Evolutionary conservation across 2,329 filamentous ascomycete genomes (phyloP).

Genomic region (Pseudocercospora crystallina): DNA sequence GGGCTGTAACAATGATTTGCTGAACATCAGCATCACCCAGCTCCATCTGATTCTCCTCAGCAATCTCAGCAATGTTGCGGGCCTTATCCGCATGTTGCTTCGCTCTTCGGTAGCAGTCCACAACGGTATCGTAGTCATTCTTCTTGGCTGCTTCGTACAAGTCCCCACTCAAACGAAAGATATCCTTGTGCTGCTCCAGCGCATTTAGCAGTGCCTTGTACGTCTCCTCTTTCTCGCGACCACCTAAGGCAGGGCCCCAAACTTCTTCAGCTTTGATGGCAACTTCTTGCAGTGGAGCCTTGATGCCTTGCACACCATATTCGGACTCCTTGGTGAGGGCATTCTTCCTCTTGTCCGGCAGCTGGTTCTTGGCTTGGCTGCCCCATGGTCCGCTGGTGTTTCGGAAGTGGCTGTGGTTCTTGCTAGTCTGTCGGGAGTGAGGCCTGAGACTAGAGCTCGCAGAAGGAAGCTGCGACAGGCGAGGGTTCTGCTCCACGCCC

Average conservation of each 20-base stretch:
- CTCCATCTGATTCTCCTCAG: conserved; percentile 67
- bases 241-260: conserved; percentile 91
- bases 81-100: conserved; percentile 78
- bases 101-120: conserved; percentile 85
- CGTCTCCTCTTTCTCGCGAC: conserved; percentile 84
- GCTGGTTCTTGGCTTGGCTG: conserved; percentile 36
- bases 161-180: conserved; percentile 76
- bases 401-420: conserved; percentile 50
- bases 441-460: conserved; percentile 32
- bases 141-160: conserved; percentile 84
- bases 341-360: conserved; percentile 73
- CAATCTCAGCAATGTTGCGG: conserved; percentile 62
- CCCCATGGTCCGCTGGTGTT: conserved; percentile 38
- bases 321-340: conserved; percentile 90
- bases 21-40: conserved; percentile 78
- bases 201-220: conserved; percentile 74
- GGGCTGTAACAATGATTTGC: conserved; percentile 80
- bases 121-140: conserved; percentile 82
- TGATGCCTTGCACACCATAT: conserved; percentile 85
- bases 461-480: conserved; percentile 19
- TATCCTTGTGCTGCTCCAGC: conserved; percentile 75
- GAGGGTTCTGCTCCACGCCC: conserved; percentile 50
- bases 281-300: conserved; percentile 81
- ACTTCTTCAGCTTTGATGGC: conserved; percentile 94
- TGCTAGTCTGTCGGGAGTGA: conserved; percentile 68